These are phyloP conservation scores for Podospora conica DNA, from an alignment of 495 filamentous ascomycete species.

Conservation along the genomic window DNA sequence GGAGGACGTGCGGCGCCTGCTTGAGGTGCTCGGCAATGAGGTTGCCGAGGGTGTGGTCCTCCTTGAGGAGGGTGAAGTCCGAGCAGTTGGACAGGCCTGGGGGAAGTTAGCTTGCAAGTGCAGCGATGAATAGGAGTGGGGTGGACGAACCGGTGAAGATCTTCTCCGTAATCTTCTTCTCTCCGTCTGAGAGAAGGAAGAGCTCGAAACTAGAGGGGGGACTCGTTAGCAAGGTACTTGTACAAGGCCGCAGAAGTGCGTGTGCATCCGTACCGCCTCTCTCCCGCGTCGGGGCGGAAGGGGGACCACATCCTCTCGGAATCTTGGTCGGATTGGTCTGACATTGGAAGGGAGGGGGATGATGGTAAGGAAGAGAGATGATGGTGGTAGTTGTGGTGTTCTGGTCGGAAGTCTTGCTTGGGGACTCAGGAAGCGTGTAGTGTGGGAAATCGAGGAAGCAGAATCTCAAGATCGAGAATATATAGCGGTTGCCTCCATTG, in stretches of 20 bases:
- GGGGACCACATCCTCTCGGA: background rate
- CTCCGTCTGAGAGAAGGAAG: conserved; percentile 75
- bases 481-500: background rate
- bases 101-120: conserved; percentile 8
- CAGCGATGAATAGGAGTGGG: background rate
- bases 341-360: background rate
- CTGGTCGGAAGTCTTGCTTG: background rate
- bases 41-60: conserved; percentile 95
- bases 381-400: background rate
- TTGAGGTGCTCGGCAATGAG: conserved; percentile 75
- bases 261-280: background rate
- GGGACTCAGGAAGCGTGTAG: background rate
- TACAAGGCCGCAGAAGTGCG: background rate
- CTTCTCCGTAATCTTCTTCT: conserved; percentile 86
- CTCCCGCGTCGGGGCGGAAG: background rate
- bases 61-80: conserved; percentile 90
- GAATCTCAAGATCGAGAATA: background rate
- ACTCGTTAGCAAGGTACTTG: conserved; percentile 15
- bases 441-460: background rate
- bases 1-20: conserved; percentile 69
- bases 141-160: conserved; percentile 72
- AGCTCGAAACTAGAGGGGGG: conserved; percentile 85
- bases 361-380: too few species aligned
- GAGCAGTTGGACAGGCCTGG: conserved; percentile 76
- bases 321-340: background rate